Evolutionary conservation across 2,329 filamentous ascomycete species (phyloP).

Genomic region (Stagonosporopsis vannaccii): DNA sequence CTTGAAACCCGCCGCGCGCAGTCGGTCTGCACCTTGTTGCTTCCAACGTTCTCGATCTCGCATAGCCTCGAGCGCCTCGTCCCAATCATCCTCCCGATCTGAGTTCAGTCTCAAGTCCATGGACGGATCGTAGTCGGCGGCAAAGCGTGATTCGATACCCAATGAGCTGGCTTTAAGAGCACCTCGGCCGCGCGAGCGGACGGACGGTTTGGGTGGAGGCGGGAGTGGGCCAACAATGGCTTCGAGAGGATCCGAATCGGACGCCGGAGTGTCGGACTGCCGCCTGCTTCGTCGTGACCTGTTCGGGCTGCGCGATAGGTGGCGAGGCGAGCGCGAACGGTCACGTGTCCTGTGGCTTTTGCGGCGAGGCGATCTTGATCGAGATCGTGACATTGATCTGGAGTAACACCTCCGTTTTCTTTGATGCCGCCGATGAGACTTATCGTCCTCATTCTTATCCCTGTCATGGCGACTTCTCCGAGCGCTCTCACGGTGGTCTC

Average conservation of each 20-base stretch:
- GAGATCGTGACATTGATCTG: constrained; percentile 26
- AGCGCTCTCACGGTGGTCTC: constrained; percentile 22
- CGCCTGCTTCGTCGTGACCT: constrained; percentile 11
- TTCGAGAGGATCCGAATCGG: constrained; percentile 74
- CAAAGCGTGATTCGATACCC: constrained; percentile 83
- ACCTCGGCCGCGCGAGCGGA: constrained; percentile 51
- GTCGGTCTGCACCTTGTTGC: constrained; percentile 74
- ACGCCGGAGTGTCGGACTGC: constrained; percentile 28
- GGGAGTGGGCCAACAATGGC: constrained; percentile 77
- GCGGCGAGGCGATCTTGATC: constrained; percentile 28
- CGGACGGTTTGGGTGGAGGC: constrained; percentile 55
- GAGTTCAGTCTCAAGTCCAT: constrained; percentile 62
- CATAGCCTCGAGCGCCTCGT: constrained; percentile 77
- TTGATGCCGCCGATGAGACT: constrained; percentile 19
- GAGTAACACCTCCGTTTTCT: constrained; percentile 29
- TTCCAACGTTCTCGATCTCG: constrained; percentile 82
- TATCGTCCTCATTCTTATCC: constrained; percentile 12
- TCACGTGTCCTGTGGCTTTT: constrained; percentile 20
- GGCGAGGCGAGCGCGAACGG: constrained; percentile 24
- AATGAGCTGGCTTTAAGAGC: constrained; percentile 46
- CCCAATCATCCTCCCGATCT: constrained; percentile 73
- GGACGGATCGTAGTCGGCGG: constrained; percentile 66
- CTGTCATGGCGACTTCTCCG: constrained; percentile 14
- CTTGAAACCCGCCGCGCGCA: constrained; percentile 79
- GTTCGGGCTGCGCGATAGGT: not conserved